phyloP scores from a whole-genome alignment of 225 moss, liverwort and hornwort genomes.

The Pseudoscleropodium purum region DNA sequence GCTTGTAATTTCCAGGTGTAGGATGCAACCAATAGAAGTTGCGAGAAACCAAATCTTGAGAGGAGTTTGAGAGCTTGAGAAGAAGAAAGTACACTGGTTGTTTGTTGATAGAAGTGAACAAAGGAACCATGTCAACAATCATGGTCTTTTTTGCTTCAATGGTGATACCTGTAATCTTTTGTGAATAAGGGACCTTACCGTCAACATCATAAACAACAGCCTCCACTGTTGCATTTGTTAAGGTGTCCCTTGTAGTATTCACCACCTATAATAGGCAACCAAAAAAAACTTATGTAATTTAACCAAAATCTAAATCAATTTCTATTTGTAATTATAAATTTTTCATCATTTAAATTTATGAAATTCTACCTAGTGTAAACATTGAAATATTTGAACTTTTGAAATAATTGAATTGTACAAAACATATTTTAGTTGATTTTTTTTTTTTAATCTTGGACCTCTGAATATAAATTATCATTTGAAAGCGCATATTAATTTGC shows the following conservation, averaged over 20 bases:
- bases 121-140: conserved; percentile 14
- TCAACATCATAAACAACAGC: conserved; percentile 43
- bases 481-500: background rate
- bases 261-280: conserved; percentile 18
- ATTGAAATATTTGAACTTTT: too few species aligned
- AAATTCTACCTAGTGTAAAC: too few species aligned
- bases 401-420: too few species aligned
- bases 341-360: background rate
- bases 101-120: conserved; percentile 20
- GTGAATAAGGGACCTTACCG: conserved; percentile 3
- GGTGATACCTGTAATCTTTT: background rate
- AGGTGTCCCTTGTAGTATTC: conserved; percentile 39
- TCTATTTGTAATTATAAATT: background rate
- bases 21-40: conserved; percentile 89
- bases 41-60: conserved; percentile 17
- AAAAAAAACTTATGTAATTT: background rate
- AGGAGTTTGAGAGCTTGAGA: conserved; percentile 33
- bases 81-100: conserved; percentile 51
- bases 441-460: too few species aligned
- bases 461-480: background rate
- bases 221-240: conserved; percentile 22
- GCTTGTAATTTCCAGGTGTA: conserved; percentile 39
- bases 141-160: conserved; percentile 36
- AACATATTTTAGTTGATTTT: too few species aligned
- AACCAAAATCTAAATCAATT: background rate